These are phyloP conservation scores for Pyricularia pennisetigena DNA, from an alignment of 2,329 filamentous ascomycete genomes.

Conservation along the genomic window DNA sequence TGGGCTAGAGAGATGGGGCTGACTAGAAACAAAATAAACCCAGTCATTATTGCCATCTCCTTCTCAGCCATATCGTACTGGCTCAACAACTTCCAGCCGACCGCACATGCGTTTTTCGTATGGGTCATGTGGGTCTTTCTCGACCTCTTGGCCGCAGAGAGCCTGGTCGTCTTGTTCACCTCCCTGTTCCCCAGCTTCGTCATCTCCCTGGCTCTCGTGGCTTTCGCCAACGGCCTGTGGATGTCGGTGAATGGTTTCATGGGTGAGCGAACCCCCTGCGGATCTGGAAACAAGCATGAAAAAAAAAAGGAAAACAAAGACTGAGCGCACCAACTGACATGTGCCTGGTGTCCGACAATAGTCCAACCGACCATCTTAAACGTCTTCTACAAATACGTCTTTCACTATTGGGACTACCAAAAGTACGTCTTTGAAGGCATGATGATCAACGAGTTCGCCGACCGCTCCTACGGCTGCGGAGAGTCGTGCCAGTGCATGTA, in stretches of 20 bases:
- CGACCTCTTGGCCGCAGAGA: conserved; percentile 73
- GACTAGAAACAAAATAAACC: conserved; percentile 6
- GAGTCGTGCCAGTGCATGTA: conserved; percentile 60
- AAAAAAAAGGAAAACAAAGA: background rate
- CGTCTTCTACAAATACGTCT: conserved; percentile 77
- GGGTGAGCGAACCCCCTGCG: conserved; percentile 7
- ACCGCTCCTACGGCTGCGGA: conserved; percentile 53
- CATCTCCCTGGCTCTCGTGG: conserved; percentile 65
- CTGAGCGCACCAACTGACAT: background rate
- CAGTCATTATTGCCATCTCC: conserved; percentile 61
- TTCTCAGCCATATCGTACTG: conserved; percentile 73
- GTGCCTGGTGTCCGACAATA: conserved; percentile 43
- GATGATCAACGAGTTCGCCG: conserved; percentile 81
- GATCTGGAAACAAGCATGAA: background rate
- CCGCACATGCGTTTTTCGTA: conserved; percentile 57
- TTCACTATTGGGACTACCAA: conserved; percentile 85
- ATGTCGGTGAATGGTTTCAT: conserved; percentile 82
- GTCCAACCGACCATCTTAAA: conserved; percentile 65
- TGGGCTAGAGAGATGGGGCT: background rate
- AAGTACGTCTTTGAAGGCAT: conserved; percentile 82
- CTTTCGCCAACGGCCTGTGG: conserved; percentile 83
- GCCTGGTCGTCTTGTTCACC: conserved; percentile 68
- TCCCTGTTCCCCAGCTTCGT: conserved; percentile 72
- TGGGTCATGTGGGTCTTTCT: conserved; percentile 82
- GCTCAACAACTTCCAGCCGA: conserved; percentile 65